A percentile compares a stretch with the other conserved stretches of the same genome.
Evolutionary conservation across 2,329 filamentous ascomycete species (phyloP).

Genomic region (Mariannaea elegans): DNA sequence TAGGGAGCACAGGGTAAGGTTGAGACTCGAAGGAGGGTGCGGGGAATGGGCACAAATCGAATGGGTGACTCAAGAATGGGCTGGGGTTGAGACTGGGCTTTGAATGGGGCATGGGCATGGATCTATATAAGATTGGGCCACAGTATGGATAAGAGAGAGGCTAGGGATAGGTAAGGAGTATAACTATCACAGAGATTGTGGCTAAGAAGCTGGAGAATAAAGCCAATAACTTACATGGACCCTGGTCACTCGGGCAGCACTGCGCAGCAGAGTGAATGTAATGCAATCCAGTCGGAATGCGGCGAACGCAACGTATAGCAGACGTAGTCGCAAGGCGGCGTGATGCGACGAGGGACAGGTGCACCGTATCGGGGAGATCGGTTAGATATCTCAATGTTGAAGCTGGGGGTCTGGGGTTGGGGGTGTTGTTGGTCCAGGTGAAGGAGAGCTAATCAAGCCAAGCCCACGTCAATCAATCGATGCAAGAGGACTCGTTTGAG

Average conservation of each 20-base stretch:
- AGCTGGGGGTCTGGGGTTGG: not conserved
- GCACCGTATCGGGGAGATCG: constrained; percentile 33
- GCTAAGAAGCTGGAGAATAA: not conserved
- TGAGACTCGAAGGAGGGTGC: constrained; percentile 18
- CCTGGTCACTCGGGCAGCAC: constrained; percentile 10
- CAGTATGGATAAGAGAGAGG: constrained; percentile 14
- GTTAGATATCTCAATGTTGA: constrained; percentile 12
- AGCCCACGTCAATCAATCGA: constrained; percentile 11
- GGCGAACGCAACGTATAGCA: constrained; percentile 30
- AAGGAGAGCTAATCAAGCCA: constrained; percentile 14
- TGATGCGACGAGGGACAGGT: constrained; percentile 34
- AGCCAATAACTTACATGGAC: constrained; percentile 5
- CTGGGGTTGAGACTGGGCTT: constrained; percentile 29
- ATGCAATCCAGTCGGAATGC: constrained; percentile 23
- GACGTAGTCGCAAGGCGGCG: constrained; percentile 26
- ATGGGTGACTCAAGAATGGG: constrained; percentile 26
- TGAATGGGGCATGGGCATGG: constrained; percentile 19
- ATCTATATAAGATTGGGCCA: constrained; percentile 12
- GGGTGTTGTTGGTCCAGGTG: not conserved
- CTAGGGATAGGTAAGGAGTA: constrained; percentile 1
- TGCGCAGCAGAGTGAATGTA: constrained; percentile 10
- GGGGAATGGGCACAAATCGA: constrained; percentile 29
- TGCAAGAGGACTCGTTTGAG: not conserved
- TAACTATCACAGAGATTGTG: not conserved
- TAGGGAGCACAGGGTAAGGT: constrained; percentile 27